Evolutionary conservation across 2,329 filamentous ascomycete genomes (phyloP).

Genomic region (Exophiala mesophila): DNA sequence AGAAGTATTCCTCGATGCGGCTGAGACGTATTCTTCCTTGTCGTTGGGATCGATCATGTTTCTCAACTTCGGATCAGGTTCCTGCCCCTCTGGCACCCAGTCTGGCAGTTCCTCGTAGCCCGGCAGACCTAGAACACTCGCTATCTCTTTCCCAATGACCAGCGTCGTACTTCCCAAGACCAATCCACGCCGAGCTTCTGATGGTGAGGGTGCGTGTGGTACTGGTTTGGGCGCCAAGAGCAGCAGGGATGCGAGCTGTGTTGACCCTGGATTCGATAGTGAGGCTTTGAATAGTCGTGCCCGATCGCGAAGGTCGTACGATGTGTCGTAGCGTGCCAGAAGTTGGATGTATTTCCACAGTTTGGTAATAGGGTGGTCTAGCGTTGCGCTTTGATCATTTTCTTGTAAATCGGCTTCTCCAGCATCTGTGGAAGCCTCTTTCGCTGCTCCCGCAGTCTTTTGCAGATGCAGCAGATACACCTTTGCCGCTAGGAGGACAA

Average conservation of each 20-base stretch:
- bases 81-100: conserved; percentile 75
- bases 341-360: conserved; percentile 83
- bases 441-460: conserved; percentile 29
- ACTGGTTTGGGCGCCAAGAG: conserved; percentile 91
- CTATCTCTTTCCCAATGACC: conserved; percentile 67
- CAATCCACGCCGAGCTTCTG: conserved; percentile 72
- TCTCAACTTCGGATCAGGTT: conserved; percentile 71
- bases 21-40: conserved; percentile 30
- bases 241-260: conserved; percentile 82
- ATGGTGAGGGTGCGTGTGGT: conserved; percentile 83
- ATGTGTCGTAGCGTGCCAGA: conserved; percentile 85
- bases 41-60: conserved; percentile 47
- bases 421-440: conserved; percentile 23
- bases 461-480: conserved; percentile 83
- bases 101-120: conserved; percentile 77
- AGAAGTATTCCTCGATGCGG: conserved; percentile 29
- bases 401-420: conserved; percentile 21
- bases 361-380: conserved; percentile 64
- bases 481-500: conserved; percentile 89
- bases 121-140: conserved; percentile 65
- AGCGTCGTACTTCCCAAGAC: conserved; percentile 80
- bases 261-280: conserved; percentile 66
- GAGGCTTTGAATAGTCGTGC: conserved; percentile 83
- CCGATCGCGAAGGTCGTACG: conserved; percentile 90
- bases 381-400: conserved; percentile 31